phyloP scores from a whole-genome alignment of 768 basidiomycete species.

The Russula lepida region DNA sequence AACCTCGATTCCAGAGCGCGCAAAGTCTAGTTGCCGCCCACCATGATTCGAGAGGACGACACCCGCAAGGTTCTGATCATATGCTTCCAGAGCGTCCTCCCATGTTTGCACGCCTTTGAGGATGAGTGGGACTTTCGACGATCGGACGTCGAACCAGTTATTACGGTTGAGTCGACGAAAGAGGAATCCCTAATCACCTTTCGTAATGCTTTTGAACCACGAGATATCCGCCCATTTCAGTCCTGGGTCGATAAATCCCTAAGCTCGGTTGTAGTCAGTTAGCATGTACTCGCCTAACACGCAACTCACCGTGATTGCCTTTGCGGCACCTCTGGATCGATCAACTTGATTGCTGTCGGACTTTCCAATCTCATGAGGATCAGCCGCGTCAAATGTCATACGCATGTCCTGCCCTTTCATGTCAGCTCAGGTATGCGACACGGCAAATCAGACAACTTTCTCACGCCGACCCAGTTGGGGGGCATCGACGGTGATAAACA shows the following conservation, averaged over 20 bases:
- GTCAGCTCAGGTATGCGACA: not conserved
- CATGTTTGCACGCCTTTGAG: conserved; percentile 59
- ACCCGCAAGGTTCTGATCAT: conserved; percentile 37
- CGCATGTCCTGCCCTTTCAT: conserved; percentile 72
- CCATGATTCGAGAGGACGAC: conserved; percentile 55
- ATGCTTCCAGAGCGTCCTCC: conserved; percentile 51
- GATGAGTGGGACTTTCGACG: conserved; percentile 44
- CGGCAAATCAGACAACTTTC: conserved; percentile 38
- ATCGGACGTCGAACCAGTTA: not conserved
- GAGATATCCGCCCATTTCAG: conserved; percentile 78
- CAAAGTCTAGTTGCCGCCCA: conserved; percentile 47
- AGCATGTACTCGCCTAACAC: not conserved
- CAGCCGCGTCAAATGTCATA: conserved; percentile 86
- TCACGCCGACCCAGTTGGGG: conserved; percentile 92
- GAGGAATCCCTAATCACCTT: conserved; percentile 36
- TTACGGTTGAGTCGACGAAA: not conserved
- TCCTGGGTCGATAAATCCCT: conserved; percentile 94
- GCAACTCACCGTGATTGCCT: conserved; percentile 75
- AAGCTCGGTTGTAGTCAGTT: not conserved
- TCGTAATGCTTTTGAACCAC: conserved; percentile 55
- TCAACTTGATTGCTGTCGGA: conserved; percentile 50
- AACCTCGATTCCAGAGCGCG: conserved; percentile 32
- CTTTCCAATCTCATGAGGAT: conserved; percentile 46
- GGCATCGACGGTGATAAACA: conserved; percentile 97
- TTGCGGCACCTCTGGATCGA: conserved; percentile 83